Percentiles rank a stretch among this genome's conserved stretches.
Conservation (phyloP, 1,284 basidiomycete genomes). For the Malassezia brasiliensis region DNA sequence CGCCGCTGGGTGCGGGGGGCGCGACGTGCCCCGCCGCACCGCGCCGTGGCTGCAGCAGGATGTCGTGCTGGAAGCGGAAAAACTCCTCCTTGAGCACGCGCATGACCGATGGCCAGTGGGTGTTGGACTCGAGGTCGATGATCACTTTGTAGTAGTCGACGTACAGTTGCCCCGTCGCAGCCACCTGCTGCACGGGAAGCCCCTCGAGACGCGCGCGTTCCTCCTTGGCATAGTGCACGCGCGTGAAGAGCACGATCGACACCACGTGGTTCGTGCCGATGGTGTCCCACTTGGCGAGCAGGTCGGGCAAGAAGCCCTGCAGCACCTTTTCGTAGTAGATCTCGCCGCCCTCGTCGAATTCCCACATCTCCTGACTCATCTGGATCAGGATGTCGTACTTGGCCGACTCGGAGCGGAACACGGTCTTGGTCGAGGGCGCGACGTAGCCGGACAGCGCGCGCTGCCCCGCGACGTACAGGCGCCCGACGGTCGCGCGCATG, state of each 20-base stretch:
- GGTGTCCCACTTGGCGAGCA: slow-evolving; percentile 54
- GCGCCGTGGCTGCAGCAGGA: slow-evolving; percentile 34
- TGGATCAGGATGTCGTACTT: slow-evolving; percentile 77
- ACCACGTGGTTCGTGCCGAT: slow-evolving; percentile 76
- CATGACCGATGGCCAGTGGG: slow-evolving; percentile 77
- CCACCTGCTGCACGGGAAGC: slow-evolving; percentile 61
- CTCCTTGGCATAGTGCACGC: slow-evolving; percentile 73
- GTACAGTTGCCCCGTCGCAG: slow-evolving; percentile 64
- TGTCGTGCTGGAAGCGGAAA: slow-evolving; percentile 47
- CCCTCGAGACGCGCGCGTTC: slow-evolving; percentile 43
- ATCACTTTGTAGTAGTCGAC: slow-evolving; percentile 80
- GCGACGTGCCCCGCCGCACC: slow-evolving; percentile 28
- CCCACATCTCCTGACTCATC: slow-evolving; percentile 89
- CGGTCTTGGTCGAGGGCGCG: slow-evolving; percentile 70
- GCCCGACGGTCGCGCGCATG: slow-evolving; percentile 41
- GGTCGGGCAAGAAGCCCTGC: slow-evolving; percentile 54
- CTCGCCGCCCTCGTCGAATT: slow-evolving; percentile 83
- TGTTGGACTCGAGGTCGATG: slow-evolving; percentile 76
- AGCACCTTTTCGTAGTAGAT: slow-evolving; percentile 87
- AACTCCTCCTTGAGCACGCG: slow-evolving; percentile 68
- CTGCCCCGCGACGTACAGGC: slow-evolving; percentile 41
- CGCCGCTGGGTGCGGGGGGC: slow-evolving; percentile 29
- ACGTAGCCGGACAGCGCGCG: slow-evolving; percentile 63
- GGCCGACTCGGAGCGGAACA: slow-evolving; percentile 77
- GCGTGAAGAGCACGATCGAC: slow-evolving; percentile 85